Conservation (phyloP, 331 rosid species). For the Ulmus americana region DNA sequence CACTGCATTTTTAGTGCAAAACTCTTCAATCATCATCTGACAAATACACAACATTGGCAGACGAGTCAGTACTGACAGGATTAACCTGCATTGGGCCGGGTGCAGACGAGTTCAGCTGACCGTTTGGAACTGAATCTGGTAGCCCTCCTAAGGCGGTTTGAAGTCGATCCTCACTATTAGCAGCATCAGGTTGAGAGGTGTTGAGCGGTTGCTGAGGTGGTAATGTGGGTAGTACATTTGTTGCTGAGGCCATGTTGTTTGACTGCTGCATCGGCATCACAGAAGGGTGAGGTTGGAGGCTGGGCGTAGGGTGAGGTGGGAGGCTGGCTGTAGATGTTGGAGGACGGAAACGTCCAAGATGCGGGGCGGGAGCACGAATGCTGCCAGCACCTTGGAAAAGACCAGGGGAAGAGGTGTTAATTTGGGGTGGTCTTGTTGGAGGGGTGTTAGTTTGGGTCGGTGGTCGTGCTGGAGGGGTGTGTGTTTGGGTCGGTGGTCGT, state of each 20-base stretch:
- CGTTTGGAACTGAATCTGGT: conserved; percentile 20
- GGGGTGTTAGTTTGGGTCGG: conserved; percentile 27
- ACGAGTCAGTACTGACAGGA: conserved; percentile 23
- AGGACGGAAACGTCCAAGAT: conserved; percentile 54
- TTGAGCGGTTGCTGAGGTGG: conserved; percentile 24
- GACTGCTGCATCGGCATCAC: conserved; percentile 38
- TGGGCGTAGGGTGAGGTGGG: conserved; percentile 16
- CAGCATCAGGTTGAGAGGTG: conserved; percentile 26
- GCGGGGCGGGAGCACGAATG: conserved; percentile 68
- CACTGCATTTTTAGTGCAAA: not conserved
- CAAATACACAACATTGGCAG: conserved; percentile 52
- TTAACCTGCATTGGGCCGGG: conserved; percentile 20
- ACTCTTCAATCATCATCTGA: conserved; percentile 66
- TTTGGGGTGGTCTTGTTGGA: conserved; percentile 37
- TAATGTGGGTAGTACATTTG: conserved; percentile 21
- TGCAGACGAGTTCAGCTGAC: conserved; percentile 17
- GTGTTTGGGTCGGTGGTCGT: no score
- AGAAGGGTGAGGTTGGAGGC: conserved; percentile 18
- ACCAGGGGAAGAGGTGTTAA: conserved; percentile 30
- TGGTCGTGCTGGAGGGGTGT: conserved; percentile 28
- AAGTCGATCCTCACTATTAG: conserved; percentile 18
- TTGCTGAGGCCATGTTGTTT: conserved; percentile 19
- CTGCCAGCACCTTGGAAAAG: conserved; percentile 37
- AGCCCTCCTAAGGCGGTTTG: conserved; percentile 17
- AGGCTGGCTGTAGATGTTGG: conserved; percentile 23